Evolutionary conservation across 371 early-diverging fungal genomes (phyloP).

Genomic region (Mucor plumbeus): DNA sequence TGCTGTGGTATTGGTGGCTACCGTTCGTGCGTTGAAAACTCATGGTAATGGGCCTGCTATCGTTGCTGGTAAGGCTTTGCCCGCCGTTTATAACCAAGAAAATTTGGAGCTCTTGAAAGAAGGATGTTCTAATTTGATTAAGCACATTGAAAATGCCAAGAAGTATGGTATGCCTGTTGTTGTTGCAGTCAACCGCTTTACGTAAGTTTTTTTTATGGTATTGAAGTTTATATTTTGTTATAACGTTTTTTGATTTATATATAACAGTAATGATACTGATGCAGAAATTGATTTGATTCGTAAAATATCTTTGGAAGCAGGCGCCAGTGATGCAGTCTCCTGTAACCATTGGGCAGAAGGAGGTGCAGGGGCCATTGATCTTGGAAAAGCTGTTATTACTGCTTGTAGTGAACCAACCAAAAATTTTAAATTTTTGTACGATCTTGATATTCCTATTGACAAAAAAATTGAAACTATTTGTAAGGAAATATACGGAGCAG

Average conservation of each 20-base stretch:
- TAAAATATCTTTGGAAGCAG: conserved; percentile 75
- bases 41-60: conserved; percentile 98
- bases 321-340: conserved; percentile 87
- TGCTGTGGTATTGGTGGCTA: conserved; percentile 92
- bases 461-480: conserved; percentile 91
- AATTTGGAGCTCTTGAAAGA: conserved; percentile 81
- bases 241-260: neutral
- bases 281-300: conserved; percentile 86
- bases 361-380: conserved; percentile 86
- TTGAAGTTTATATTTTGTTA: neutral
- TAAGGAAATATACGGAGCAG: conserved; percentile 92
- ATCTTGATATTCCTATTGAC: conserved; percentile 74
- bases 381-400: conserved; percentile 83
- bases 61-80: conserved; percentile 87
- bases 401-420: conserved; percentile 64
- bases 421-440: conserved; percentile 86
- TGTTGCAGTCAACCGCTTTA: conserved; percentile 92
- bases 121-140: conserved; percentile 85
- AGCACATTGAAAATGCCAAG: conserved; percentile 89
- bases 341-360: conserved; percentile 93
- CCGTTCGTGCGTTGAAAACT: conserved; percentile 94
- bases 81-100: conserved; percentile 86
- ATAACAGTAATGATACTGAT: conserved; percentile 74
- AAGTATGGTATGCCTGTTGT: conserved; percentile 91
- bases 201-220: conserved; percentile 31